Conservation (phyloP, 306 rosid species). For the Comarum palustre region DNA sequence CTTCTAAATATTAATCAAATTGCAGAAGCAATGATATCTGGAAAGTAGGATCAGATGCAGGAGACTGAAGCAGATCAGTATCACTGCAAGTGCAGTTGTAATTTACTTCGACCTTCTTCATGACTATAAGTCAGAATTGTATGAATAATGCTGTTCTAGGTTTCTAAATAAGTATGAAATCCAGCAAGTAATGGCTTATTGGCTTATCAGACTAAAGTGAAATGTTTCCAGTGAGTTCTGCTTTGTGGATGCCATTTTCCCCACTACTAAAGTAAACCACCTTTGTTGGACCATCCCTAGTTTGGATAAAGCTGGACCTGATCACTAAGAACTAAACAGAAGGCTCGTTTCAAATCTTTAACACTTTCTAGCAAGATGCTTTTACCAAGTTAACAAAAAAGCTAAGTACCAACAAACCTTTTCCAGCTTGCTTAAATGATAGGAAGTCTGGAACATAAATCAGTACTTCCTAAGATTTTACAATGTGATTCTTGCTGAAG, state of each 20-base stretch:
- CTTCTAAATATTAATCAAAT: neutral
- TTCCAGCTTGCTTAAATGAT: neutral
- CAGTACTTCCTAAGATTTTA: neutral
- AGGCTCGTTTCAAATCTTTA: neutral
- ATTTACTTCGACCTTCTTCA: neutral
- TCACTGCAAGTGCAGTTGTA: neutral
- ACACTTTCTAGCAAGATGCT: neutral
- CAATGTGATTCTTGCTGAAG: neutral
- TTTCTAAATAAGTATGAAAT: neutral
- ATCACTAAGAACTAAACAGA: neutral
- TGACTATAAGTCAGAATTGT: neutral
- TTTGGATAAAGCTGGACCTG: conserved; percentile 14
- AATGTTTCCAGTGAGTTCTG: conserved; percentile 10
- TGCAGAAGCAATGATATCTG: neutral
- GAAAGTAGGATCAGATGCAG: neutral
- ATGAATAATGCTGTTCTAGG: neutral
- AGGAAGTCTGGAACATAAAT: neutral
- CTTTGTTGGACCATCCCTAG: conserved; percentile 18
- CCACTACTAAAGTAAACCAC: conserved; percentile 5
- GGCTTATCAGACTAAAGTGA: conserved; percentile 8
- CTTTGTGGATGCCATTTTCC: conserved; percentile 13
- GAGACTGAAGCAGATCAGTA: neutral
- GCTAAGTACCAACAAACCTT: neutral
- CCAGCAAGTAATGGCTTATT: too few relatives aligned
- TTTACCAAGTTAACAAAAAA: too few relatives aligned